Evolutionary conservation across 208 protist species (phyloP), one percentile per base, ranked within the genome.

Genomic region (Trypanosoma theileri): DNA sequence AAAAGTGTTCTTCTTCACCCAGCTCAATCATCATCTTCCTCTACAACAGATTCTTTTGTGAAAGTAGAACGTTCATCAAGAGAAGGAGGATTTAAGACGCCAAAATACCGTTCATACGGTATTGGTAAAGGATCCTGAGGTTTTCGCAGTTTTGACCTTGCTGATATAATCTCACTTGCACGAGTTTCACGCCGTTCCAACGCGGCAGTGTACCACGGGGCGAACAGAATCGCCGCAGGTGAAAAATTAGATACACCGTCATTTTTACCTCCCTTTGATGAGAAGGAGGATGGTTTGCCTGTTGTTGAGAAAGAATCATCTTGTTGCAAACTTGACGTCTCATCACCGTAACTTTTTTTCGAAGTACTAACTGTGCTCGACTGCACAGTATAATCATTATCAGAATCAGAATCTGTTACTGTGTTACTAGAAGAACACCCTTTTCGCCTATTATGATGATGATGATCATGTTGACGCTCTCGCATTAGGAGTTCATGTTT

Each of bases 11-110:
- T 2, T 56, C 1, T 56, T 6, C 55, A 24, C 19, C n/a, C 42
- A 44, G 17, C 4, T 55, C 63, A 95, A 58, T 94, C 86, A 68
- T 96, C 89, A 67, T 94, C 88, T 41, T 96, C 91, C 59, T 96
- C 88, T 4, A 94, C 83, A 40, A 96, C 81, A 16, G 85, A 94
- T 48, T 93, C 84, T 55, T 94, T 94, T 0, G 85, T 94, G 58
- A 92, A 96, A 19, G 80, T 89, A n/a, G 91, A 93, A 7, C 86
- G 84, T 22, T 76, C 65, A 59, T 91, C 85, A 12, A 94, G 44
- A 10, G 85, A 66, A 1, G 91, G 91, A 1, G 91, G 91, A 60
- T 96, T 94, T 41, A 76, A 79, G 31, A 90, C 84, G 10, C 78
- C 74, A 3, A 83, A 75, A 56, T 85, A 93, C 9, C 81, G 79